phyloP scores from a whole-genome alignment of 768 basidiomycete species.

The Panellus pusillus region DNA sequence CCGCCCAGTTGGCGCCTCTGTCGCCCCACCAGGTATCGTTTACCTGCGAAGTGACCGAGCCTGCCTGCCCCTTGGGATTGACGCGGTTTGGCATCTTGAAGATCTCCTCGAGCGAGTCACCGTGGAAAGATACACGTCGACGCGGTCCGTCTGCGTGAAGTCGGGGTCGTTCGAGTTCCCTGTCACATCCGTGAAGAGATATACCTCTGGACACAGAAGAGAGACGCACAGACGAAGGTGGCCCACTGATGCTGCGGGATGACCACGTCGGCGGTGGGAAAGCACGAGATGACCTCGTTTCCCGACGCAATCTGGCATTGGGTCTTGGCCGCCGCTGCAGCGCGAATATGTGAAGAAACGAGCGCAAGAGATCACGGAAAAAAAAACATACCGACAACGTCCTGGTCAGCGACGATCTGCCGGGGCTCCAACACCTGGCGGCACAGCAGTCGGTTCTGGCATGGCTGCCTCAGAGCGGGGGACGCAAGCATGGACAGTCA shows the following conservation, averaged over 20 bases:
- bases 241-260: conserved; percentile 73
- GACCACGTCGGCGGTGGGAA: conserved; percentile 52
- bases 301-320: conserved; percentile 57
- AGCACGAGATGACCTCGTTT: conserved; percentile 79
- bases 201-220: conserved; percentile 12
- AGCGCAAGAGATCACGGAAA: background rate
- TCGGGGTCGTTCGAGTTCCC: conserved; percentile 77
- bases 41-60: conserved; percentile 51
- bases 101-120: conserved; percentile 57
- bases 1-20: conserved; percentile 49
- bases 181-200: conserved; percentile 29
- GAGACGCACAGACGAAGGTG: conserved; percentile 73
- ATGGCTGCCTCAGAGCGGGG: background rate
- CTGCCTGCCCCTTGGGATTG: conserved; percentile 54
- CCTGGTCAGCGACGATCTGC: conserved; percentile 40
- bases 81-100: conserved; percentile 38
- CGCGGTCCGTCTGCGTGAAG: conserved; percentile 56
- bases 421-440: conserved; percentile 27
- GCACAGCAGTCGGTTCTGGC: conserved; percentile 7
- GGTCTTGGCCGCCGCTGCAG: conserved; percentile 40
- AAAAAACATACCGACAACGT: conserved; percentile 30
- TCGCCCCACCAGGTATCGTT: conserved; percentile 77
- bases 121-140: conserved; percentile 82
- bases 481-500: conserved; percentile 9
- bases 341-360: conserved; percentile 1